Conservation (phyloP, 2,329 filamentous ascomycete species). For the Fusarium graminum region DNA sequence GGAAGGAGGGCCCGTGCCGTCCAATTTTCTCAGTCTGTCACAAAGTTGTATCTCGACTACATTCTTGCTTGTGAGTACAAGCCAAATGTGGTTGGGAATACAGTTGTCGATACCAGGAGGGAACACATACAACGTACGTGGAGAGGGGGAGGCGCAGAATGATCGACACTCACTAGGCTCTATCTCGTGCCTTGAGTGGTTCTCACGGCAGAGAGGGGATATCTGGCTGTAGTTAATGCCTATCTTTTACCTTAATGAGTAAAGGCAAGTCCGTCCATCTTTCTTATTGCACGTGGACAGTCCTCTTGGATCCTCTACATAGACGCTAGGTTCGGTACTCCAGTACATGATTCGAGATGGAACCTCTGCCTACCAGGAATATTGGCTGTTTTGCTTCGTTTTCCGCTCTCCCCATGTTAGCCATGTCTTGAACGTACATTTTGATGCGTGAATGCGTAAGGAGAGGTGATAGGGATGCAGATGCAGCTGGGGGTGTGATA, state of each 20-base stretch:
- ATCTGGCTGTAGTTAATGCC: constrained; percentile 22
- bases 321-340: constrained; percentile 21
- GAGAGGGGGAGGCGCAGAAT: constrained; percentile 26
- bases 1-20: constrained; percentile 26
- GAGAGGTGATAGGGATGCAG: constrained; percentile 24
- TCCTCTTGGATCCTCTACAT: constrained; percentile 27
- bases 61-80: constrained; percentile 1
- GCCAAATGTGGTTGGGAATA: constrained; percentile 16
- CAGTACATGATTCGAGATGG: constrained; percentile 10
- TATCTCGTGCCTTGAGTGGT: constrained; percentile 30
- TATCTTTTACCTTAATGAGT: constrained; percentile 31
- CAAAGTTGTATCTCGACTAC: constrained; percentile 22
- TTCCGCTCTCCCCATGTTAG: constrained; percentile 1
- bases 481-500: constrained; percentile 9
- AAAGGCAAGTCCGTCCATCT: constrained; percentile 23
- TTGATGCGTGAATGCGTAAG: constrained; percentile 5
- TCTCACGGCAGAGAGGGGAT: constrained; percentile 9
- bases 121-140: constrained; percentile 9
- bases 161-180: constrained; percentile 43
- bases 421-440: constrained; percentile 8
- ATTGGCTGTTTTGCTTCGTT: constrained; percentile 7
- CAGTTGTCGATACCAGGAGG: constrained; percentile 18
- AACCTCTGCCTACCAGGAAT: constrained; percentile 1
- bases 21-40: constrained; percentile 9
- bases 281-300: constrained; percentile 33